phyloP scores from a whole-genome alignment of 202 grass and related monocot genomes.

The Carex arenaria region DNA sequence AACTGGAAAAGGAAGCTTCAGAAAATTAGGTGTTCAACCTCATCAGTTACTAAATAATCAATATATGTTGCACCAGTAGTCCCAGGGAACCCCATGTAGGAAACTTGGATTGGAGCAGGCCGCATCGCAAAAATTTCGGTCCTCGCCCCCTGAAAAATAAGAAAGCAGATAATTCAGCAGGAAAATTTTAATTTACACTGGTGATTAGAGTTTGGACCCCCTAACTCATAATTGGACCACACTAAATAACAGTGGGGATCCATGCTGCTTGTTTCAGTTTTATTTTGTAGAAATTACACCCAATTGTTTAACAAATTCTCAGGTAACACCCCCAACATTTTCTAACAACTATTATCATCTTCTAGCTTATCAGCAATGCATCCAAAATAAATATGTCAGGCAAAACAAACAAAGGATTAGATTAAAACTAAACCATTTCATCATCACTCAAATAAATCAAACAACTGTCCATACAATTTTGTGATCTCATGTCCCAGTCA shows the following conservation, averaged over 20 bases:
- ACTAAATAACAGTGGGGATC: not conserved
- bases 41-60: conserved; percentile 82
- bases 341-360: not conserved
- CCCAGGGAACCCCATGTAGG: conserved; percentile 89
- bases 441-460: not conserved
- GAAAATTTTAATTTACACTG: not conserved
- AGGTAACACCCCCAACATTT: not conserved
- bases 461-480: not conserved
- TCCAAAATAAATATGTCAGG: not conserved
- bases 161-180: not conserved
- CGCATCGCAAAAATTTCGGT: conserved; percentile 90
- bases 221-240: not conserved
- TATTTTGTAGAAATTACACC: not conserved
- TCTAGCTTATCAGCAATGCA: not conserved
- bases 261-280: not conserved
- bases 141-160: conserved; percentile 63
- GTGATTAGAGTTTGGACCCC: not conserved
- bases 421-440: conserved; percentile 1
- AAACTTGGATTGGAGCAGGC: conserved; percentile 80
- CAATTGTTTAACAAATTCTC: not conserved
- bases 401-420: not conserved
- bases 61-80: conserved; percentile 84
- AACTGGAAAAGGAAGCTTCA: conserved; percentile 2
- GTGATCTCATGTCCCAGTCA: not conserved
- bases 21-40: conserved; percentile 39